Base-by-base conservation (phyloP, 176 grass and related monocot genomes). In the Avena insularis region DNA sequence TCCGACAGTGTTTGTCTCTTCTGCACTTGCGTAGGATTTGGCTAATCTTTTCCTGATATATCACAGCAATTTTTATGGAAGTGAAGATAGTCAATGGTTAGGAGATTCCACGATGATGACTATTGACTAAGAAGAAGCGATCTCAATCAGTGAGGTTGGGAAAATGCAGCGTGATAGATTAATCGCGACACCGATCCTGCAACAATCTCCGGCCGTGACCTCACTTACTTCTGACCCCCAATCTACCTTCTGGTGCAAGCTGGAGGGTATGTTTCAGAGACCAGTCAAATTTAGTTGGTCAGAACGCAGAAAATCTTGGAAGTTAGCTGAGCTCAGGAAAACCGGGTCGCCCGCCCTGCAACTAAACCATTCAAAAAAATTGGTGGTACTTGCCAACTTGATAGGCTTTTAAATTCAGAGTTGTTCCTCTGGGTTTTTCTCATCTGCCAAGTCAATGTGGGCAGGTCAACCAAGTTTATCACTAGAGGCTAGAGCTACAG, bases 291-390 rank as follows among this genome's bases (percentile, higher is more conserved):
- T 33, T 74, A 75, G 64, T 80, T 80, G 57, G 84, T 84, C 68
- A 87, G 85, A 87, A 74, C 75, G 87, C 89, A 4, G n/a, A 84
- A 13, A 85, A 61, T 70, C 58, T 84, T 81, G 76, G 81, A 80
- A 81, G 77, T 51, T 77, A 45, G 85, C 60, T 83, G 5, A 77
- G 73, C 60, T 83, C 4, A 77, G 65, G 48, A 79, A 87, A 78
- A 70, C 45, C 45, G 46, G 45, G n/a, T 48, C 74, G n/a, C n/a
- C 17, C 73, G 16, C n/a, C 12, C 31, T 31, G 54, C 63, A 79
- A 51, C 63, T 19, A 2, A 65, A 55, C 16, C 19, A 21, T 0
- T 63, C 71, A 5, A n/a, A 58, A 79, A 4, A 3, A 12, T 76
- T 76, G 8, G 62, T 65, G 31, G 36, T 51, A 36, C 23, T 4